These are phyloP conservation scores for Penicillium occitanis DNA, from an alignment of 2,329 filamentous ascomycete genomes.

Conservation along the genomic window DNA sequence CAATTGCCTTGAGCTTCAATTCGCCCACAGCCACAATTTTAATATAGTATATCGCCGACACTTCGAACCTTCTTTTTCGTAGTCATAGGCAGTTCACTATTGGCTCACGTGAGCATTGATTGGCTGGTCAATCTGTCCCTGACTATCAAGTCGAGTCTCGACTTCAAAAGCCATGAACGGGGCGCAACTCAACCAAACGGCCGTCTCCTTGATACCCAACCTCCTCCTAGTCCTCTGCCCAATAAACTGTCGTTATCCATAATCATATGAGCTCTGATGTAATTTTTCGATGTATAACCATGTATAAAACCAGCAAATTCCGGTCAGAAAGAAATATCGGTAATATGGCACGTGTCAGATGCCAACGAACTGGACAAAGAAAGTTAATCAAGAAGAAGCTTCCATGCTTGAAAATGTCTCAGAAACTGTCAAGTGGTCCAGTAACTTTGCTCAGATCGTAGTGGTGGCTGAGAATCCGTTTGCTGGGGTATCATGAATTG, in stretches of 20 bases:
- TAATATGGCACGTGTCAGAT: constrained; percentile 3
- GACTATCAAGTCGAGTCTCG: not conserved
- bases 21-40: not conserved
- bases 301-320: not conserved
- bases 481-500: not conserved
- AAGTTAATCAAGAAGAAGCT: constrained; percentile 17
- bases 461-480: constrained; percentile 3
- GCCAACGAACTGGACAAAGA: constrained; percentile 16
- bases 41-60: not conserved
- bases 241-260: not conserved
- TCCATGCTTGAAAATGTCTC: not conserved
- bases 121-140: not conserved
- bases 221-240: not conserved
- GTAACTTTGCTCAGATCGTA: not conserved
- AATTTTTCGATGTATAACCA: not conserved
- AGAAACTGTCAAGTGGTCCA: not conserved
- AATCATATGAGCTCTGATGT: not conserved
- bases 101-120: not conserved
- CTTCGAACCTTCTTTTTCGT: not conserved
- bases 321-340: not conserved
- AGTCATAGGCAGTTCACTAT: not conserved
- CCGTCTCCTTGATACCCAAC: not conserved
- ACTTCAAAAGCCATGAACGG: not conserved
- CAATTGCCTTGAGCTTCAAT: not conserved
- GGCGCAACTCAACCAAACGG: constrained; percentile 2